These are phyloP conservation scores for Citrus cavaleriei DNA, from an alignment of 345 rosid species.

Conservation along the genomic window DNA sequence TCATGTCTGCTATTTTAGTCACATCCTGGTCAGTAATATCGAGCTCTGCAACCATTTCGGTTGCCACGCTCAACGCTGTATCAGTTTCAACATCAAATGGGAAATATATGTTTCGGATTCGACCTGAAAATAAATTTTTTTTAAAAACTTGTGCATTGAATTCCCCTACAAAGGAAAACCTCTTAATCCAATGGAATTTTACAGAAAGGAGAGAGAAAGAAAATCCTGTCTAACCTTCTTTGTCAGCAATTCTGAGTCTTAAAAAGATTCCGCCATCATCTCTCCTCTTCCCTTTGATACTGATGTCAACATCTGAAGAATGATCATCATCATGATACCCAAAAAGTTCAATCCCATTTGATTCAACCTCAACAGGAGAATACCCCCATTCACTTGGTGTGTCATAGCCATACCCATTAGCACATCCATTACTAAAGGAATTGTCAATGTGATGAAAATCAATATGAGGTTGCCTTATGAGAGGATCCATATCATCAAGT, in stretches of 20 bases:
- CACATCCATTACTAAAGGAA: conserved; percentile 39
- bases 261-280: conserved; percentile 64
- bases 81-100: conserved; percentile 72
- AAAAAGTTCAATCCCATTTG: conserved; percentile 64
- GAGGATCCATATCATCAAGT: conserved; percentile 38
- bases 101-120: conserved; percentile 78
- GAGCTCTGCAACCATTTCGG: conserved; percentile 94
- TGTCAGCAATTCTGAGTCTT: conserved; percentile 67
- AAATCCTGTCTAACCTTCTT: conserved; percentile 60
- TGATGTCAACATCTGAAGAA: conserved; percentile 52
- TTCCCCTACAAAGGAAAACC: neutral
- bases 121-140: conserved; percentile 41
- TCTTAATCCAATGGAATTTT: neutral
- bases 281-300: conserved; percentile 74
- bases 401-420: conserved; percentile 34
- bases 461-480: conserved; percentile 49
- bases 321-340: conserved; percentile 65
- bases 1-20: conserved; percentile 79
- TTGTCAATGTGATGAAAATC: conserved; percentile 33
- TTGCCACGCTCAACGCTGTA: conserved; percentile 83
- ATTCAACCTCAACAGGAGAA: conserved; percentile 48
- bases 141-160: neutral
- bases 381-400: conserved; percentile 50
- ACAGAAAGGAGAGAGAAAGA: neutral
- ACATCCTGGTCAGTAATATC: conserved; percentile 81